Percentiles rank a stretch among this genome's conserved stretches.
These are phyloP conservation scores for Nannizzia gypsea DNA, from an alignment of 2,329 filamentous ascomycete species.

Conservation along the genomic window DNA sequence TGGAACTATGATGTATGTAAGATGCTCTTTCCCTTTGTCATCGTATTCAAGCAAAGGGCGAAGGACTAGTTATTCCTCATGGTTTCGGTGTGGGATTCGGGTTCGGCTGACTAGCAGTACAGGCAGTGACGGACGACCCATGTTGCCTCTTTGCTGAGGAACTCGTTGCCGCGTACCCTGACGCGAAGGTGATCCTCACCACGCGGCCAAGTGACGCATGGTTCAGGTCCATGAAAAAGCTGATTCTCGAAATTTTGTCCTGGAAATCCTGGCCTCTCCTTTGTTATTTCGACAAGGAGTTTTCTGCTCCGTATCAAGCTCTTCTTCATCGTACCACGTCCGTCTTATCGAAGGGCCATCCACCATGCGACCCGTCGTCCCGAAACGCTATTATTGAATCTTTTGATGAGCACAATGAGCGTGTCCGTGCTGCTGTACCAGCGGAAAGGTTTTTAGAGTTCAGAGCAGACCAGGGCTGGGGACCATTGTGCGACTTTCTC, in stretches of 20 bases:
- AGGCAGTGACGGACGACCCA: conserved; percentile 57
- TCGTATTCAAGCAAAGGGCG: too few relatives aligned
- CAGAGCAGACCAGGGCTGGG: conserved; percentile 42
- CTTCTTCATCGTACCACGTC: background rate
- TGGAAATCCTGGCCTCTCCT: background rate
- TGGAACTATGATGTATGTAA: conserved; percentile 1
- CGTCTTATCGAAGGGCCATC: background rate
- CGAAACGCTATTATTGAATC: background rate
- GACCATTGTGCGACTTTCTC: conserved; percentile 33
- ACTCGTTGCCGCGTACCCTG: conserved; percentile 58
- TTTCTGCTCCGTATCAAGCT: background rate
- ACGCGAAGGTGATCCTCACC: conserved; percentile 59
- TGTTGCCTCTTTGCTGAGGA: conserved; percentile 57
- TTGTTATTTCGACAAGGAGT: background rate
- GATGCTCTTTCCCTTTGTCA: background rate
- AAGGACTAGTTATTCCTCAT: too few relatives aligned
- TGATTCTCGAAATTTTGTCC: background rate
- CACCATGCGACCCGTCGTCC: background rate
- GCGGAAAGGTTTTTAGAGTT: conserved; percentile 43
- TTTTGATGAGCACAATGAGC: conserved; percentile 37
- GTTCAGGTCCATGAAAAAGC: conserved; percentile 17
- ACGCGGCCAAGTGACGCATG: conserved; percentile 55
- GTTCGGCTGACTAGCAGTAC: background rate
- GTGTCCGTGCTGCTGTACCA: conserved; percentile 39
- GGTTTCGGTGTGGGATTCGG: background rate